Percentiles rank a stretch among this genome's conserved stretches.
phyloP scores from a whole-genome alignment of 169 alveolate species.

The Cryptosporidium bovis region DNA sequence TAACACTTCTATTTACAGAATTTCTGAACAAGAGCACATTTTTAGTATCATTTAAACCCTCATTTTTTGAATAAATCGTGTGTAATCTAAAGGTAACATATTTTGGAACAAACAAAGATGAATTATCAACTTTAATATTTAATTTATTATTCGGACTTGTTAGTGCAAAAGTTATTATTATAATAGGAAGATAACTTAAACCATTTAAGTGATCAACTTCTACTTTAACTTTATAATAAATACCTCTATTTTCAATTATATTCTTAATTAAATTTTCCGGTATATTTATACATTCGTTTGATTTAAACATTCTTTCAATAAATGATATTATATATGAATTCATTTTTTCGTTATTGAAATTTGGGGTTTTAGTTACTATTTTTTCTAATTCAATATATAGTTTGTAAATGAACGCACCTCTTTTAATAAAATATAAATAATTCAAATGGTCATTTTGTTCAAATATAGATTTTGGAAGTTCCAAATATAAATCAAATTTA shows the following conservation, averaged over 20 bases:
- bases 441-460: conserved; percentile 30
- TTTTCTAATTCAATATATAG: not conserved
- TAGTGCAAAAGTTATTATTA: not conserved
- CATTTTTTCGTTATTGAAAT: not conserved
- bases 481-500: conserved; percentile 12
- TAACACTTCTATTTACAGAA: not conserved
- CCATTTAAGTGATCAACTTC: conserved; percentile 42
- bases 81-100: not conserved
- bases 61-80: not conserved
- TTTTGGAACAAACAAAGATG: not conserved
- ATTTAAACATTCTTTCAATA: not conserved
- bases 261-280: not conserved
- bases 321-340: not conserved
- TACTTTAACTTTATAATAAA: not conserved
- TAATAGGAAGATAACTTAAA: conserved; percentile 36
- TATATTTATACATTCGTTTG: not conserved
- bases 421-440: conserved; percentile 45
- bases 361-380: not conserved
- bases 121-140: not conserved
- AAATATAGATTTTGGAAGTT: conserved; percentile 12
- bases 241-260: not conserved
- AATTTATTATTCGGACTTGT: not conserved
- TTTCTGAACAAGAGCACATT: not conserved
- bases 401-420: conserved; percentile 11
- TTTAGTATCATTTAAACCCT: conserved; percentile 2